Base-by-base conservation (phyloP, 768 basidiomycete species). In the Russula compacta region DNA sequence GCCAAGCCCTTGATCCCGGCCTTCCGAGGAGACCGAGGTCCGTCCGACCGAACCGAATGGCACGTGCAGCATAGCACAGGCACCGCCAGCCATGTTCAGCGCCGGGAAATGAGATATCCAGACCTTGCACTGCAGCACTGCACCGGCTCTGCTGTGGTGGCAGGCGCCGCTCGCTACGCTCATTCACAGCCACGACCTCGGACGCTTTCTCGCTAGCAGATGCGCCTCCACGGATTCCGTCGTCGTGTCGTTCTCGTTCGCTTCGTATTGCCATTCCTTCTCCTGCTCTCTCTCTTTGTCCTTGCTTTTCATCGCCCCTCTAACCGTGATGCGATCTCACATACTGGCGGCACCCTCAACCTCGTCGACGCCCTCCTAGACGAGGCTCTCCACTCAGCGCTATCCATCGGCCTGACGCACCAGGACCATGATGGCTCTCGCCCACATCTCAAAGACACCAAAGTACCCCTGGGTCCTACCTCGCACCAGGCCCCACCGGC, bases 361-460 rank as follows among this genome's bases (percentile, higher is more conserved):
- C 36, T 55, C 8, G 42, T 56, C 33, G 54, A 61, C n/a, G 32
- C 35, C 33, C 12, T 61, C 33, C 43, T 61, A 21, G 54, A 61
- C 24, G 48, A 61, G 7, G 24, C 60, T 38, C 54, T 61, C 4
- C 24, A 36, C 24, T 5, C 44, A 17, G 35, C 48, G 8, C 24
- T 51, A 38, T 35, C 42, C 9, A 38, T 36, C 36, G 9, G 10
- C 39, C 52, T 21, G 6, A 46, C 9, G 10, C 19, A 14, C 33
- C 7, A 17, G 42, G 10, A 35, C 24, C 24, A 1, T 19, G 39
- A 14, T 10, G 40, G 10, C 14, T 7, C 33, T 21, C 40, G 40
- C 21, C 3, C 21, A 17, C 6, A 15, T 40, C 21, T 49, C n/a
- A 42, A 21, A 14, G 9, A 19, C 40, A 5, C 49, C 17, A 9